Conservation (phyloP, 768 basidiomycete genomes). For the Boletus patriciae region DNA sequence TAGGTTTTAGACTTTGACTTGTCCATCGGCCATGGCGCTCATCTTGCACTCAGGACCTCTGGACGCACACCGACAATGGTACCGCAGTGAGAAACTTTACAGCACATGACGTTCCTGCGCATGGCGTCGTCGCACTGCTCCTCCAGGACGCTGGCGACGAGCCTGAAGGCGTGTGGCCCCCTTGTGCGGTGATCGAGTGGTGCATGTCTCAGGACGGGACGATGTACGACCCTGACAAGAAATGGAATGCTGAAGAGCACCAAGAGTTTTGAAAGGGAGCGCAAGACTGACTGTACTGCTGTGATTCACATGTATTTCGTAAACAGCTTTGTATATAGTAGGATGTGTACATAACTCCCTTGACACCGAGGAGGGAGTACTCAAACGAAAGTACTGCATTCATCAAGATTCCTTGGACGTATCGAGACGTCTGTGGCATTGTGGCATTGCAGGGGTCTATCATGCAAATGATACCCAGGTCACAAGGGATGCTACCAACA, state of each 20-base stretch:
- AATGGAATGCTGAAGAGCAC: conserved; percentile 23
- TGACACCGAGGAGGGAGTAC: neutral
- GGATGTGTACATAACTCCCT: neutral
- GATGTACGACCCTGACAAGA: conserved; percentile 30
- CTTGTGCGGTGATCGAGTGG: conserved; percentile 56
- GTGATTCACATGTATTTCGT: neutral
- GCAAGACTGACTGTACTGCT: neutral
- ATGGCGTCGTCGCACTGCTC: conserved; percentile 68
- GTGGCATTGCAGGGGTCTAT: too few species aligned
- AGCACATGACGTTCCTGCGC: conserved; percentile 53
- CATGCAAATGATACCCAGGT: conserved; percentile 28
- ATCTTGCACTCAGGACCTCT: conserved; percentile 52
- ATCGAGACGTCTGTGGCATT: neutral
- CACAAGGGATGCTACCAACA: conserved; percentile 26
- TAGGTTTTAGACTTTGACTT: conserved; percentile 30
- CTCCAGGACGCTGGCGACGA: conserved; percentile 68
- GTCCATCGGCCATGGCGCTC: neutral
- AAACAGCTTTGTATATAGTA: neutral
- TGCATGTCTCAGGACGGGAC: conserved; percentile 64
- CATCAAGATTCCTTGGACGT: neutral
- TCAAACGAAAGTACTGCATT: neutral
- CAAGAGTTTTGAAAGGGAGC: neutral
- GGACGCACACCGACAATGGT: conserved; percentile 71
- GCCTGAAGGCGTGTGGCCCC: conserved; percentile 55
- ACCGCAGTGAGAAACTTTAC: conserved; percentile 62